These are phyloP conservation scores for Curvularia verruculosa DNA, from an alignment of 2,329 filamentous ascomycete species.

Conservation along the genomic window DNA sequence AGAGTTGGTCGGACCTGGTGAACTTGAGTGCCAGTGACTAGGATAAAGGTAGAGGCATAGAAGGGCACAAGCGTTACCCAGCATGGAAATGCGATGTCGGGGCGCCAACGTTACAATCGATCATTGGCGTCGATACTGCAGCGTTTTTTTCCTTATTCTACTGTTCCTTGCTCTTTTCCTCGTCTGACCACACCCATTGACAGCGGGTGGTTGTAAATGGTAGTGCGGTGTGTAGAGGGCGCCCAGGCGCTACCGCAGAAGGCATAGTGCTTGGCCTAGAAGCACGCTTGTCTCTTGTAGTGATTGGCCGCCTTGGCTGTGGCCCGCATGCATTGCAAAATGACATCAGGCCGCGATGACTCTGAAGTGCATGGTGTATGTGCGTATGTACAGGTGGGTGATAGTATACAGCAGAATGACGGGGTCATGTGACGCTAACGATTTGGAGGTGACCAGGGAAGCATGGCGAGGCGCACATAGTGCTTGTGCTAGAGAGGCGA, in stretches of 20 bases:
- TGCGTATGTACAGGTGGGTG: no score
- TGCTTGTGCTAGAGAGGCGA: no score
- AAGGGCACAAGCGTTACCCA: neutral
- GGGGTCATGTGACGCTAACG: neutral
- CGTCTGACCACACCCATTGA: neutral
- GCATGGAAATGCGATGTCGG: neutral
- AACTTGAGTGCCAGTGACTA: neutral
- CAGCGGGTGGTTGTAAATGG: neutral
- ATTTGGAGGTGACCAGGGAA: no score
- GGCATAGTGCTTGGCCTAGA: neutral
- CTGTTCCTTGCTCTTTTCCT: neutral
- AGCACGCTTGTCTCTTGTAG: neutral
- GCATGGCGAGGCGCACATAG: no score
- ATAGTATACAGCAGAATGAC: neutral
- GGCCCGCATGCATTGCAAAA: neutral
- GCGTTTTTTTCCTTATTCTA: no score
- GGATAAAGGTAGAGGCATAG: neutral
- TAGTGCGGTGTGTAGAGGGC: neutral
- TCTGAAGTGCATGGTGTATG: neutral
- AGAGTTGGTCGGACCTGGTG: neutral
- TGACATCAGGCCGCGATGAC: neutral
- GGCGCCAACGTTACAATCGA: no score
- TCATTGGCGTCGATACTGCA: no score
- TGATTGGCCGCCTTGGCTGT: neutral
- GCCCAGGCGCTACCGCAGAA: neutral